Percentiles rank a stretch among this genome's conserved stretches.
These are phyloP conservation scores for Sordariomycetes sp. DNA, from an alignment of 2,329 filamentous ascomycete species.

Conservation along the genomic window DNA sequence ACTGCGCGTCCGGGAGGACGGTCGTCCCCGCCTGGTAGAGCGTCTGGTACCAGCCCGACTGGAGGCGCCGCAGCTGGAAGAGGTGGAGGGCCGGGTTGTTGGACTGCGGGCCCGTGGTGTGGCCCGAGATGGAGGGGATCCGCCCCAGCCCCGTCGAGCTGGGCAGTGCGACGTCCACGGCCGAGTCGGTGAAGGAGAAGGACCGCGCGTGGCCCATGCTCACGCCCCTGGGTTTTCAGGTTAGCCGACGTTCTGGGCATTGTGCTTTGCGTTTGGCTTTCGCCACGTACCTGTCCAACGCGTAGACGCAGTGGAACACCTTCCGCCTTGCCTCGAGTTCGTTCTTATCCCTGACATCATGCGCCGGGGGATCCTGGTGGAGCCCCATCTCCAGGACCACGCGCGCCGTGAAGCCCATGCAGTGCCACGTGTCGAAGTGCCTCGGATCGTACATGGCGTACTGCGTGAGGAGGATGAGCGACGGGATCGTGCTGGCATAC, in stretches of 20 bases:
- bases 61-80: constrained; percentile 72
- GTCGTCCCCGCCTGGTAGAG: constrained; percentile 70
- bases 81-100: constrained; percentile 66
- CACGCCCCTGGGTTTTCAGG: constrained; percentile 50
- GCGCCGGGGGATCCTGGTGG: constrained; percentile 78
- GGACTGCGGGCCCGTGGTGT: constrained; percentile 33
- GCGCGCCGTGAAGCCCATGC: constrained; percentile 82
- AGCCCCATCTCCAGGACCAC: constrained; percentile 83
- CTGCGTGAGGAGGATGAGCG: constrained; percentile 73
- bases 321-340: constrained; percentile 68
- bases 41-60: constrained; percentile 84
- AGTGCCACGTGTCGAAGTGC: constrained; percentile 89
- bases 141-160: constrained; percentile 32
- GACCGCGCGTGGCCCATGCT: constrained; percentile 80
- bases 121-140: constrained; percentile 27
- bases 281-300: constrained; percentile 62
- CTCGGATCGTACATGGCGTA: constrained; percentile 85
- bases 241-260: neutral
- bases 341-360: constrained; percentile 54
- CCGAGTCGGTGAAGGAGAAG: constrained; percentile 90
- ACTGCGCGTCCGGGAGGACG: constrained; percentile 56
- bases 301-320: constrained; percentile 86
- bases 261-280: neutral
- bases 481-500: constrained; percentile 76
- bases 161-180: constrained; percentile 71